Evolutionary conservation across 371 early-diverging fungal genomes (phyloP), one percentile per base, ranked within the genome.

Genomic region (Zopfochytrium polystomum): DNA sequence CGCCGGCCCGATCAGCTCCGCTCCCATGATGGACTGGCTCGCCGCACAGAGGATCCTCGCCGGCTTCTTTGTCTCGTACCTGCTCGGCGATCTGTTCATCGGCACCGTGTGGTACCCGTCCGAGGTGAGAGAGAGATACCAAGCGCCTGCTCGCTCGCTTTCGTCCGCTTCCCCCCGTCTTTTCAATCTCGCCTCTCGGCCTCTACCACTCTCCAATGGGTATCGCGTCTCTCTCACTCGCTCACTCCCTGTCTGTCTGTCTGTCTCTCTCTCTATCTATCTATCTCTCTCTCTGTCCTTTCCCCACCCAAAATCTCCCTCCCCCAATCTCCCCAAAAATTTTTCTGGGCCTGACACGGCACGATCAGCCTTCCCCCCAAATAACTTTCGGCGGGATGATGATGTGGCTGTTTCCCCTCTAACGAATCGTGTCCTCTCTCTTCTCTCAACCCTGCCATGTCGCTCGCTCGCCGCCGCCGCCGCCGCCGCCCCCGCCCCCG

Each of bases 61-160:
- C 45, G 58, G 54, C 27, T 63, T 73, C 45, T 80, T 80, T 43
- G 45, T 70, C 26, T 33, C 71, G 0, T 80, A 80, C 38, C 66
- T 81, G 18, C 13, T 75, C n/a, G 67, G 63, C 43, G 81, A 80
- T 49, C 57, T 80, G 15, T 46, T 54, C 4, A 52, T 80, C 7
- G 81, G 81, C 2, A 23, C 58, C 9, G 11, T 69, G 4, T 72
- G 63, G 56, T 80, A 80, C 55, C 71, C 68, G 15, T 49, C 63
- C 27, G 47, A 61, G 62, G 62, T 61, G 30, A 13, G 55, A 20
- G 1, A 0, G n/a, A n/a, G n/a, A n/a, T n/a, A n/a, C n/a, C n/a
- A n/a, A n/a, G n/a, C n/a, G n/a, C n/a, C n/a, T n/a, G n/a, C n/a
- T n/a, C n/a, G n/a, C n/a, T n/a, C n/a, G n/a, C n/a, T n/a, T n/a